phyloP scores from a whole-genome alignment of 192 early-diverging fungal species.

The Pilaira anomala region DNA sequence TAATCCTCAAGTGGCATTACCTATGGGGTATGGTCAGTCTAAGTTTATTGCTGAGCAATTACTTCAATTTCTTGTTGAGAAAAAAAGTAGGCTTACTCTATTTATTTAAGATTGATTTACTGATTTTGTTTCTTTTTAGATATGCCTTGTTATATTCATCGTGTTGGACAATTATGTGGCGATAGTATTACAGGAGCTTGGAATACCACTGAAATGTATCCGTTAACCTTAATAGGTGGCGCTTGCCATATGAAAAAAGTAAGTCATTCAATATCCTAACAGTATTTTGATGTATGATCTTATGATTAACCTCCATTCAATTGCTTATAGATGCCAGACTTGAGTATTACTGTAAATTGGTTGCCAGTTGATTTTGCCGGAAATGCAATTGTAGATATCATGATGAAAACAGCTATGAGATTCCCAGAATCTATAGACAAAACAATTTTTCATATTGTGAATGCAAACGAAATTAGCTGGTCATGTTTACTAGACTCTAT shows the following conservation, averaged over 20 bases:
- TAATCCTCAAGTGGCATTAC: constrained; percentile 13
- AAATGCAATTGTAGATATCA: constrained; percentile 17
- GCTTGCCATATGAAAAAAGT: constrained; percentile 21
- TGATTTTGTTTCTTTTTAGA: background rate
- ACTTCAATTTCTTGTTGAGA: constrained; percentile 10
- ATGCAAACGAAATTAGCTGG: constrained; percentile 20
- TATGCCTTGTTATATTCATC: constrained; percentile 19
- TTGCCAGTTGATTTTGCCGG: constrained; percentile 27
- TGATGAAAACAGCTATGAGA: background rate
- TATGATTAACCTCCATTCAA: too few relatives aligned
- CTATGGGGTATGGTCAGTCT: constrained; percentile 32
- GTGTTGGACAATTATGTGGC: constrained; percentile 31
- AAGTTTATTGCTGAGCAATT: constrained; percentile 32
- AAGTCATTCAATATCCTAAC: background rate
- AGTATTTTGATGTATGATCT: too few relatives aligned
- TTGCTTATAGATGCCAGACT: constrained; percentile 22
- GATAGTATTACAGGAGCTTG: constrained; percentile 28
- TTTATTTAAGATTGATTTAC: too few relatives aligned
- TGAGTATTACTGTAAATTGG: constrained; percentile 24
- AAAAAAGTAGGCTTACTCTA: constrained; percentile 7
- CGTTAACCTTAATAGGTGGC: constrained; percentile 22
- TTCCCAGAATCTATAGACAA: background rate
- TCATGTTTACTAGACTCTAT: constrained; percentile 4
- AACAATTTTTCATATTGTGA: constrained; percentile 27
- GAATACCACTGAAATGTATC: constrained; percentile 25